phyloP scores from a whole-genome alignment of 1,284 basidiomycete species.

The Puccinia triticina region DNA sequence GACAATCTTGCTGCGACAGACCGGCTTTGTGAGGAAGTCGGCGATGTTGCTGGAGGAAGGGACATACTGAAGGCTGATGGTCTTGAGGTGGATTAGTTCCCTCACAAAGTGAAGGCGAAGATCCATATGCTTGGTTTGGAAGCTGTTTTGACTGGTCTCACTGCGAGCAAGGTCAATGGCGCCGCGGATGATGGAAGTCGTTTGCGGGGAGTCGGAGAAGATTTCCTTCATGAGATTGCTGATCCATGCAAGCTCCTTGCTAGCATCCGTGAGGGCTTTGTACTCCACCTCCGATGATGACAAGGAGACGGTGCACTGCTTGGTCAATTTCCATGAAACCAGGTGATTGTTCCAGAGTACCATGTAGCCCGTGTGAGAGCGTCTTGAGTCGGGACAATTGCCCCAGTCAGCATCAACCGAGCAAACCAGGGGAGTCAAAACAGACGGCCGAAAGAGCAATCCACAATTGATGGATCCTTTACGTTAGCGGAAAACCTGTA shows the following conservation, averaged over 20 bases:
- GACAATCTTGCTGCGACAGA: no score
- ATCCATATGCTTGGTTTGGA: conserved; percentile 24
- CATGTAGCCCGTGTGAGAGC: neutral
- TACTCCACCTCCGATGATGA: no score
- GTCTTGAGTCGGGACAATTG: neutral
- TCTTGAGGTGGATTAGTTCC: neutral
- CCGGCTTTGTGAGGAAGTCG: neutral
- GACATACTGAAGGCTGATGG: neutral
- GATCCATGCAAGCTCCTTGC: neutral
- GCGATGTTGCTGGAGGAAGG: neutral
- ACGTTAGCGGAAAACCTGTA: neutral
- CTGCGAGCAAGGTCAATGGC: neutral
- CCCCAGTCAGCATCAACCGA: neutral
- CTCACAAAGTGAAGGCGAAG: no score
- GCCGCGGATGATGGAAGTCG: neutral
- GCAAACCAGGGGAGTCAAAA: neutral
- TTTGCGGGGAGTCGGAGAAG: neutral
- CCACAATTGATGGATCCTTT: neutral
- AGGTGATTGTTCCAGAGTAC: neutral
- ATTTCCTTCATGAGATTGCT: neutral
- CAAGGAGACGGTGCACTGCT: no score
- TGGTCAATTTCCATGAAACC: no score
- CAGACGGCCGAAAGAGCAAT: neutral
- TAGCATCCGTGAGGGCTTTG: no score
- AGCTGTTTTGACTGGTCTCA: neutral